phyloP scores from a whole-genome alignment of 805 yeast genomes.

The Ogataea trehalophila region DNA sequence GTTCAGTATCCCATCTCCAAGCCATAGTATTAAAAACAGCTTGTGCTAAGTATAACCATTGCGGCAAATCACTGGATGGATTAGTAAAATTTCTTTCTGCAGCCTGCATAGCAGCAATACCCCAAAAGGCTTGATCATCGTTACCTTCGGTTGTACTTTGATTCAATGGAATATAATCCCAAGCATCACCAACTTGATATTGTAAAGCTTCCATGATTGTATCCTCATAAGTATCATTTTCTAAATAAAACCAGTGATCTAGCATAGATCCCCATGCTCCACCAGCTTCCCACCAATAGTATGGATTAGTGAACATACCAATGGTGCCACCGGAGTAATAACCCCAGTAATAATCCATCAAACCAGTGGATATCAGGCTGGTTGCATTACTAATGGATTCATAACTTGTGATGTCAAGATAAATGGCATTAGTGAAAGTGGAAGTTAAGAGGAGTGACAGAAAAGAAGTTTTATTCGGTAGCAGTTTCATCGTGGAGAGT shows the following conservation, averaged over 20 bases:
- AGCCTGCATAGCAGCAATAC: conserved; percentile 85
- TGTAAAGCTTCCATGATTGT: conserved; percentile 56
- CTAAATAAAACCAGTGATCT: conserved; percentile 69
- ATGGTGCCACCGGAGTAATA: conserved; percentile 63
- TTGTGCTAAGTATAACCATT: conserved; percentile 82
- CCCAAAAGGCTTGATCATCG: conserved; percentile 98
- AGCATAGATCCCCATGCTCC: conserved; percentile 88
- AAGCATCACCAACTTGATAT: conserved; percentile 68
- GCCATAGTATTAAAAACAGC: conserved; percentile 92
- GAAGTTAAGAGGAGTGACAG: too few species aligned
- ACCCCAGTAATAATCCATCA: conserved; percentile 68
- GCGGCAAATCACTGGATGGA: conserved; percentile 55
- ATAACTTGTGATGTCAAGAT: conserved; percentile 34
- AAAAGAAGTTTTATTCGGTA: too few species aligned
- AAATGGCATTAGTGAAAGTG: conserved; percentile 7
- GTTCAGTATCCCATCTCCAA: conserved; percentile 70
- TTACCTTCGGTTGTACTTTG: conserved; percentile 93
- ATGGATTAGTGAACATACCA: conserved; percentile 85
- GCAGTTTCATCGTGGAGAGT: too few species aligned
- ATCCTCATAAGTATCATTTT: conserved; percentile 62
- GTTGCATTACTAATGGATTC: conserved; percentile 49
- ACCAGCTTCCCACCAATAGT: conserved; percentile 99
- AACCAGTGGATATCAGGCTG: conserved; percentile 50
- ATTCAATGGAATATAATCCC: conserved; percentile 81
- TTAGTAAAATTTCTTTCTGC: conserved; percentile 83